Evolutionary conservation across 129 eudicot species (phyloP), one percentile per base, ranked within the genome.

Genomic region (Sambucus nigra): DNA sequence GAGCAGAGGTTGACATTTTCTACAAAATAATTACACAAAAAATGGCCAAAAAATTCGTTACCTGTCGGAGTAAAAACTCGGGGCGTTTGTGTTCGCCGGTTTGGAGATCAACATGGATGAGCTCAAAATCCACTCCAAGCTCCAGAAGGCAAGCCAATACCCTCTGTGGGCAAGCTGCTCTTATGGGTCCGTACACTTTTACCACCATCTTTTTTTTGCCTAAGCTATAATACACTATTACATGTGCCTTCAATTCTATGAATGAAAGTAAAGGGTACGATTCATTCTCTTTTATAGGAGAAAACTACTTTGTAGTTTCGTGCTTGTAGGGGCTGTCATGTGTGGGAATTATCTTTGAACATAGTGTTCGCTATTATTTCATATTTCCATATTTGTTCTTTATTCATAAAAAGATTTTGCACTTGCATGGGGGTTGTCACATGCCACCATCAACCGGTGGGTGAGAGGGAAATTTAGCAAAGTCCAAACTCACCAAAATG

Each of bases 101-200:
- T 21, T 64, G 69, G 20, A 88, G 86, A 33, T 88, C 87, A 7
- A 88, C 65, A 35, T 59, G 68, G 54, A 83, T 59, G 39, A 80
- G 70, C 59, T 88, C 87, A 55, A 69, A 84, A 42, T 80, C 83
- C 13, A 73, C 52, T 15, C 68, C 84, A 17, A 83, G 23, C 65
- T 88, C 96, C 20, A 80, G 6, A 32, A 88, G 82, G 68, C 97
- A 88, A 60, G 79, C 80, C 54, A 88, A 14, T 14, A 88, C 91
- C 55, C 94, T 73, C 47, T 78, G 97, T 39, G 87, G 77, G 66
- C 87, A 83, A 39, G 94, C 94, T 22, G 82, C 79, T 38, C 20
- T 46, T 2, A 59, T 45, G 28, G 91, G 58, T 27, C 95, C 95
- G 55, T 78, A 86, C 25, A 81, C 83, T 74, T 81, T 86, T 15